Evolutionary conservation across 2,329 filamentous ascomycete species (phyloP).

Genomic region (Leptoxyphium fumago): DNA sequence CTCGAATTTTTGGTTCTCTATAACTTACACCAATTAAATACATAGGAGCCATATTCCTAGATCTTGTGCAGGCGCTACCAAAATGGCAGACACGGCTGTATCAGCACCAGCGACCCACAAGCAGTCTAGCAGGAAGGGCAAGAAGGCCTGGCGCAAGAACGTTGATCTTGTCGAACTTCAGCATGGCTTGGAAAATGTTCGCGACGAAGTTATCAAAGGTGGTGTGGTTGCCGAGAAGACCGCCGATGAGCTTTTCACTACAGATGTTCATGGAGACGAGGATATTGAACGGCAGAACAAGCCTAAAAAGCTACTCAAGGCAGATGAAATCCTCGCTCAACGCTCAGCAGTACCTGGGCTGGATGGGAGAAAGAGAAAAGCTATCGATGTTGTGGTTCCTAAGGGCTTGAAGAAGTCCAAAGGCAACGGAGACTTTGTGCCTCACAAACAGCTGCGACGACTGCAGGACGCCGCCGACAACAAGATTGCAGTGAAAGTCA

Average conservation of each 20-base stretch:
- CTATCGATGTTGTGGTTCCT: constrained; percentile 52
- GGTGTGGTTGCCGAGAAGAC: constrained; percentile 74
- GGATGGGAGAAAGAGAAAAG: constrained; percentile 57
- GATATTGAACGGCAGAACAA: constrained; percentile 52
- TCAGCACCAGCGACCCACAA: constrained; percentile 64
- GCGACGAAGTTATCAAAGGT: constrained; percentile 82
- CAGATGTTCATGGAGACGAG: constrained; percentile 62
- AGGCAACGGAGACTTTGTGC: constrained; percentile 53
- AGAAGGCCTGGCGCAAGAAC: constrained; percentile 98
- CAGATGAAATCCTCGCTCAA: constrained; percentile 78
- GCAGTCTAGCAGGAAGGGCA: constrained; percentile 89
- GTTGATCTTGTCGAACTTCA: constrained; percentile 83
- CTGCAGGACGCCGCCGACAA: constrained; percentile 64
- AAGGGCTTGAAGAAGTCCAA: constrained; percentile 56
- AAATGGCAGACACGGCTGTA: constrained; percentile 29
- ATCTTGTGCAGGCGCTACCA: not conserved
- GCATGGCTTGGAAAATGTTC: constrained; percentile 65
- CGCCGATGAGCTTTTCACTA: constrained; percentile 68
- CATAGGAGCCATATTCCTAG: too few species aligned
- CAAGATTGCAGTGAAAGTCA: constrained; percentile 42
- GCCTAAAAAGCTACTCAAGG: constrained; percentile 64
- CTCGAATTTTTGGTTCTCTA: too few species aligned
- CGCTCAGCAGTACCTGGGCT: constrained; percentile 73
- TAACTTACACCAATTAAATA: too few species aligned
- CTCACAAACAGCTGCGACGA: constrained; percentile 67